Evolutionary conservation across 2,329 filamentous ascomycete genomes (phyloP), one percentile per base, ranked within the genome.

Genomic region (Cladorrhinum sp.): DNA sequence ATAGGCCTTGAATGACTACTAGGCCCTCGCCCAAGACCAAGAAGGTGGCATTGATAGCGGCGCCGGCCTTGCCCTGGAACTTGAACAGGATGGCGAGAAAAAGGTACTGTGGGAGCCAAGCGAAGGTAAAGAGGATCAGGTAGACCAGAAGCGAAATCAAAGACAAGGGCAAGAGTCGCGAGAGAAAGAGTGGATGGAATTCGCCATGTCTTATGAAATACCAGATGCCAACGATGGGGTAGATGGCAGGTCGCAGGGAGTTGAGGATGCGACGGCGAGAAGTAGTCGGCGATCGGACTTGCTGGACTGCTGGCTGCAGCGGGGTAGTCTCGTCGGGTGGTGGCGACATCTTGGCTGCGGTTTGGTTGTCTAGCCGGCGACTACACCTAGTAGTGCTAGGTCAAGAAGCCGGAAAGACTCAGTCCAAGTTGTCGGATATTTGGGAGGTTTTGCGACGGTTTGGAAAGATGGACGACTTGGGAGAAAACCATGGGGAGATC

Each of bases 11-110:
- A 20, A 90, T 86, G 58, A 92, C 88, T 42, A 92, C 86, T 65
- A 91, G 78, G 0, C 88, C 89, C 69, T 92, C 88, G 50, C 91
- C 91, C n/a, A 99, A 81, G 0, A 96, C 91, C 52, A 98, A 80
- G 64, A 98, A 88, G 0, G 91, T 86, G 2, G 90, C 92, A 69
- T 92, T 97, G 60, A 96, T 76, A 90, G 92, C 96, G n/a, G 95
- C 95, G 28, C 87, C 88, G 0, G 64, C 64, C 62, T 86, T 83
- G 21, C 90, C 90, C 69, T 98, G 93, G 73, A 97, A 98, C 67
- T 98, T 85, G 16, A 90, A 87, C 21, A 99, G 83, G 69, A 99
- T 91, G 16, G 42, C 42, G 3, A 46, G 18, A 12, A 46, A 46
- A 1, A 91, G 90, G 59, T 92, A 92, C 72, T 98, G 91, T 0